Percentiles rank a stretch among this genome's conserved stretches.
These are phyloP conservation scores for Candida smagusa DNA, from an alignment of 1,139 yeast species.

Conservation along the genomic window DNA sequence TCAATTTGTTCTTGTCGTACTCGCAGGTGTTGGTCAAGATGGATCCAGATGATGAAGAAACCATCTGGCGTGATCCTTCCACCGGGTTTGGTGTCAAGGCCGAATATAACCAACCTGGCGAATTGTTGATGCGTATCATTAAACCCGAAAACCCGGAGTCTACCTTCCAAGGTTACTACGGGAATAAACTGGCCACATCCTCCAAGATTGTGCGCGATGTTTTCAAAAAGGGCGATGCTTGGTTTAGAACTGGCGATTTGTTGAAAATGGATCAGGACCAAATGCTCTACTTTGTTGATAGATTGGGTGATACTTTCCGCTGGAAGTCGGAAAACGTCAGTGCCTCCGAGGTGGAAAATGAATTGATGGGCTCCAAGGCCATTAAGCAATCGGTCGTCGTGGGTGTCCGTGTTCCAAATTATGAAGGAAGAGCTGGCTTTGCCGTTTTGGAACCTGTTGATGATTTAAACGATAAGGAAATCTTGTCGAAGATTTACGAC, in stretches of 20 bases:
- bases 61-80: constrained; percentile 64
- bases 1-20: constrained; percentile 50
- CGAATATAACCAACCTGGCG: constrained; percentile 70
- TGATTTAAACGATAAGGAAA: constrained; percentile 26
- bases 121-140: constrained; percentile 71
- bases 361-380: constrained; percentile 50
- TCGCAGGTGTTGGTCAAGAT: constrained; percentile 66
- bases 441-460: constrained; percentile 66
- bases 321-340: constrained; percentile 98
- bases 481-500: constrained; percentile 27
- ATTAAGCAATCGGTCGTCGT: constrained; percentile 79
- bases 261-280: constrained; percentile 68
- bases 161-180: constrained; percentile 89
- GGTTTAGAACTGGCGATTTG: constrained; percentile 87
- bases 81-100: constrained; percentile 56
- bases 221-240: constrained; percentile 84
- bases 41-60: constrained; percentile 79
- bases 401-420: constrained; percentile 81
- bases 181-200: constrained; percentile 74
- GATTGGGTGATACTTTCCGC: constrained; percentile 93
- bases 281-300: constrained; percentile 78
- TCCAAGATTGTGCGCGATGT: constrained; percentile 73
- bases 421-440: constrained; percentile 94
- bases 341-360: constrained; percentile 89
- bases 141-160: constrained; percentile 60